A percentile compares a stretch with the other conserved stretches of the same genome.
phyloP scores from a whole-genome alignment of 805 yeast species.

The Kluyveromyces starmeri region DNA sequence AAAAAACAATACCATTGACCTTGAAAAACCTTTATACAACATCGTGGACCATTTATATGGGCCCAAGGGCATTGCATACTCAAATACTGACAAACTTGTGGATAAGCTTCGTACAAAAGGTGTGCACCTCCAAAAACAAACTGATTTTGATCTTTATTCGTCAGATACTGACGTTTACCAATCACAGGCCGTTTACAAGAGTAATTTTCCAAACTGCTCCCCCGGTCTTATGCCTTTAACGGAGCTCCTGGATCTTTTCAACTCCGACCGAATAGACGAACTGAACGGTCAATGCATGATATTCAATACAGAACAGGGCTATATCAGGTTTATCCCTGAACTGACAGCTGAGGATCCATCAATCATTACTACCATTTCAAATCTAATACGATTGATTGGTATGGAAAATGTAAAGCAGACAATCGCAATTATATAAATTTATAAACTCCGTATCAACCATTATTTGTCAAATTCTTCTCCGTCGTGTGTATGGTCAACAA shows the following conservation, averaged over 20 bases:
- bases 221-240: conserved; percentile 45
- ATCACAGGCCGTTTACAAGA: too few species aligned
- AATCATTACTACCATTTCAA: conserved; percentile 28
- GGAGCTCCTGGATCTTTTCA: conserved; percentile 35
- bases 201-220: conserved; percentile 37
- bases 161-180: too few species aligned
- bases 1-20: not conserved
- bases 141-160: too few species aligned
- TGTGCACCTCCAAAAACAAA: too few species aligned
- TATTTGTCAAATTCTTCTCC: too few species aligned
- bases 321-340: conserved; percentile 20
- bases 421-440: conserved; percentile 20
- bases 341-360: conserved; percentile 16
- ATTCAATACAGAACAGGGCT: conserved; percentile 18
- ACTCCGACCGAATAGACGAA: conserved; percentile 20
- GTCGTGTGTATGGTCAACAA: too few species aligned
- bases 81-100: conserved; percentile 15
- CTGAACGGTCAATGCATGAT: conserved; percentile 19
- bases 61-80: conserved; percentile 23
- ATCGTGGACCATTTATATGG: conserved; percentile 36
- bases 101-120: too few species aligned
- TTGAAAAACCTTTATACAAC: conserved; percentile 9
- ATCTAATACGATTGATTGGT: conserved; percentile 39
- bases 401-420: conserved; percentile 28
- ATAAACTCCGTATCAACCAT: too few species aligned